Evolutionary conservation across 169 alveolate genomes (phyloP), one percentile per base, ranked within the genome.

Genomic region (Plasmodium gallinaceum): DNA sequence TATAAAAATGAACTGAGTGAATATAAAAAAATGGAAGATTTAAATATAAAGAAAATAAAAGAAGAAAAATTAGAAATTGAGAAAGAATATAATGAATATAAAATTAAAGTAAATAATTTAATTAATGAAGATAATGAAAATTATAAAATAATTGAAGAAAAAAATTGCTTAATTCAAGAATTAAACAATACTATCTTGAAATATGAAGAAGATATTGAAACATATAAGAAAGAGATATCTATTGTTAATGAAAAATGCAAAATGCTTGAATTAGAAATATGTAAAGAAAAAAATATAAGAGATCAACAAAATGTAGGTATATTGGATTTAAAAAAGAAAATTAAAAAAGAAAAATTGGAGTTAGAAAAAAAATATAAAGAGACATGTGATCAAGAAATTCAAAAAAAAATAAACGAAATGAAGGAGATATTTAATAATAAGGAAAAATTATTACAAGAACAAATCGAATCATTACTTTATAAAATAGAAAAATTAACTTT

Each of bases 81-180:
- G n/a, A 57, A 78, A n/a, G 89, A 78, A 18, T 78, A 64, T 57
- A n/a, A 51, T 4, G 54, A 57, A 24, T 78, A 78, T 51, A 78
- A 78, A 57, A 26, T 26, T 4, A 78, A 78, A 37, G 89, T 78
- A 39, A 78, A 5, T 24, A 32, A 45, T n/a, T 22, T 78, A 69
- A 78, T 78, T 22, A 78, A 65, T 26, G 89, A 78, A 12, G 43
- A 76, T 6, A 78, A 66, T 43, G 75, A 64, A 8, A 78, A 24
- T 46, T 78, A 70, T 54, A 78, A 78, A 65, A 64, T 16, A 46
- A 14, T 78, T n/a, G 89, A 66, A 10, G 89, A 78, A 65, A 62
- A 64, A 37, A 52, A 64, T 64, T 16, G 26, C 5, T 14, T 22
- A 4, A 78, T 78, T 5, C 75, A 78, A 78, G 66, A 57, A 5